Evolutionary conservation across 1,139 yeast species (phyloP), one percentile per base, ranked within the genome.

Genomic region (Protomyces macrosporus): DNA sequence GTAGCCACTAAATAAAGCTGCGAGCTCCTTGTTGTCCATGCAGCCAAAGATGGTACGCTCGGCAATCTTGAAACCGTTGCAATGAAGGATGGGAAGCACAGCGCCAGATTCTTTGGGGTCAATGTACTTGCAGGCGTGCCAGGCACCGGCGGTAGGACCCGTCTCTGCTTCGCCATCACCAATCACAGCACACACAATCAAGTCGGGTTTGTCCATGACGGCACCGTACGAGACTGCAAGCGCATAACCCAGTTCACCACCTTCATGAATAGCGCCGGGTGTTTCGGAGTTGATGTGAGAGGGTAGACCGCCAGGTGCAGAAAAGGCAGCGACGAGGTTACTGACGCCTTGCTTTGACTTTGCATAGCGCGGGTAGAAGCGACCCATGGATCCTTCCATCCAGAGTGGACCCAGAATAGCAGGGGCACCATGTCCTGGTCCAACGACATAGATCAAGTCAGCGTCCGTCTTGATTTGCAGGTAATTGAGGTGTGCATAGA

Each of bases 121-220:
- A 35, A 68, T 45, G 59, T 60, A 68, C 65, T 68, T 68, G 65
- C 67, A 68, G 40, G 69, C 65, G 45, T 68, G 68, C 70, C 70
- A 68, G 35, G 70, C 66, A 56, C 69, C 67, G 1, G 70, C 68
- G 14, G 68, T 66, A 9, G 70, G 70, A 6, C 70, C 70, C 7
- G 69, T 67, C 66, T 68, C 70, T 33, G 70, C 68, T 59, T 68
- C 70, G 35, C 70, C 70, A 32, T 68, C 70, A 16, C 70, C 70
- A 48, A 68, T 63, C 35, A 68, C 56, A 36, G 65, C 65, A 16
- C 66, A 48, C n/a, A 63, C 68, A 40, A 68, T 64, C 57, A 67
- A 59, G 40, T 68, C 68, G 7, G 70, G 70, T 40, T 65, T 65
- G 61, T 68, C 70, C 67, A 66, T 67, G 51, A 68, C 64, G 7